Percentiles rank a stretch among this genome's conserved stretches.
These are phyloP conservation scores for Inga leiocalycina DNA, from an alignment of 306 rosid species.

Conservation along the genomic window DNA sequence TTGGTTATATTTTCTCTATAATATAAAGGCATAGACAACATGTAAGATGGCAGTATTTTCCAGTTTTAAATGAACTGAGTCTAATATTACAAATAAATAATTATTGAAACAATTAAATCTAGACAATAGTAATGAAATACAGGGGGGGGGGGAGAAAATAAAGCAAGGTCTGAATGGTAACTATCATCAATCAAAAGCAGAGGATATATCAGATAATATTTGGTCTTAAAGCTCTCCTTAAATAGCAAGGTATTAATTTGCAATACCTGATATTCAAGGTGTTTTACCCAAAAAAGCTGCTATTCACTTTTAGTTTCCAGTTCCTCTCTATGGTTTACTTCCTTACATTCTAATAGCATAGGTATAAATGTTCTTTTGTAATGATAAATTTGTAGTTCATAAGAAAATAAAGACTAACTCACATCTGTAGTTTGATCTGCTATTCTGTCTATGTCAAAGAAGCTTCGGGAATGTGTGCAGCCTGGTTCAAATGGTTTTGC, in stretches of 20 bases:
- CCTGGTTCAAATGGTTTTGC: conserved; percentile 53
- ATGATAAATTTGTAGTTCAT: not conserved
- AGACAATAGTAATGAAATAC: not conserved
- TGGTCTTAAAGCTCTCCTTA: not conserved
- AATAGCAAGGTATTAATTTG: conserved; percentile 17
- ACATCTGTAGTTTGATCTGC: conserved; percentile 76
- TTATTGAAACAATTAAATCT: not conserved
- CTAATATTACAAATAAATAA: not conserved
- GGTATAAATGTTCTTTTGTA: not conserved
- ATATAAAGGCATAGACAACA: not conserved
- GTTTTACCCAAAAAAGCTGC: not conserved
- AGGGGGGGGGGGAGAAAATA: not conserved
- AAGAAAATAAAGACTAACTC: conserved; percentile 41
- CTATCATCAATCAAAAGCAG: conserved; percentile 2
- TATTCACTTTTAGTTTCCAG: not conserved
- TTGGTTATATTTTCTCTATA: not conserved
- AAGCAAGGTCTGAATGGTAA: not conserved
- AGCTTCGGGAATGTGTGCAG: conserved; percentile 99
- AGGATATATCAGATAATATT: conserved; percentile 15
- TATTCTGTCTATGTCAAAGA: conserved; percentile 93
- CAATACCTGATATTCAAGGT: not conserved
- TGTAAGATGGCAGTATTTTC: not conserved
- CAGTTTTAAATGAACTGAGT: not conserved
- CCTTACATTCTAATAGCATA: not conserved
- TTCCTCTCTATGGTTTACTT: not conserved